Evolutionary conservation across 1,139 yeast genomes (phyloP).

Genomic region (Debaryomyces psychrophilus): DNA sequence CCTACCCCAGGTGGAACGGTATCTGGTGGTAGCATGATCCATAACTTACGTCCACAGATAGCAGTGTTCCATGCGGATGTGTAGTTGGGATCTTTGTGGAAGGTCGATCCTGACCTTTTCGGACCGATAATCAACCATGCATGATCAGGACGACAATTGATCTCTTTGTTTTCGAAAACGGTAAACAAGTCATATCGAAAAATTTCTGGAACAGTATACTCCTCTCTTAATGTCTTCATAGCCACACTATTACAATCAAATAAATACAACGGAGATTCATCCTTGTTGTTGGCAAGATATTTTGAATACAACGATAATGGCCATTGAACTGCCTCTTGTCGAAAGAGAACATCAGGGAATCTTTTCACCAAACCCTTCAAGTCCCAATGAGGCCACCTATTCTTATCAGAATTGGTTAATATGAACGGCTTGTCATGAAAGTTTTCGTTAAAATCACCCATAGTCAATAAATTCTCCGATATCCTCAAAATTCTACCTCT

Average conservation of each 20-base stretch:
- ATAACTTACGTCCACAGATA: constrained; percentile 72
- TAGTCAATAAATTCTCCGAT: constrained; percentile 41
- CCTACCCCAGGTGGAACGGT: constrained; percentile 84
- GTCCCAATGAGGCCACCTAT: constrained; percentile 74
- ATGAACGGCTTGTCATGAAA: constrained; percentile 71
- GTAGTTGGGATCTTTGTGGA: constrained; percentile 90
- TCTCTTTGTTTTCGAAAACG: constrained; percentile 33
- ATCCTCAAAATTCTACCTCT: constrained; percentile 50
- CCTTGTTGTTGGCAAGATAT: constrained; percentile 63
- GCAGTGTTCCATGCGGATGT: constrained; percentile 92
- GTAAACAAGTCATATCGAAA: constrained; percentile 57
- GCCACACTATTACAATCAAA: constrained; percentile 79
- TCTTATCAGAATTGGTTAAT: constrained; percentile 39
- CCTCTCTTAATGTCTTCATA: constrained; percentile 56
- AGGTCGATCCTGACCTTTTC: constrained; percentile 78
- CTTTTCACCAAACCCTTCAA: constrained; percentile 49
- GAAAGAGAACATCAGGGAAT: constrained; percentile 64
- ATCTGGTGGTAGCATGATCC: constrained; percentile 87
- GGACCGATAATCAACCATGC: constrained; percentile 91
- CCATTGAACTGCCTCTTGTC: constrained; percentile 90
- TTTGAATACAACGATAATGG: constrained; percentile 60
- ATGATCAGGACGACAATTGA: constrained; percentile 76
- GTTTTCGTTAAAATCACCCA: constrained; percentile 46
- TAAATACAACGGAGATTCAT: constrained; percentile 81
- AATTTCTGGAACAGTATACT: constrained; percentile 57